Percentiles rank a stretch among this genome's conserved stretches.
Conservation (phyloP, 352 stramenopile genomes). For the Albugo laibachii region DNA sequence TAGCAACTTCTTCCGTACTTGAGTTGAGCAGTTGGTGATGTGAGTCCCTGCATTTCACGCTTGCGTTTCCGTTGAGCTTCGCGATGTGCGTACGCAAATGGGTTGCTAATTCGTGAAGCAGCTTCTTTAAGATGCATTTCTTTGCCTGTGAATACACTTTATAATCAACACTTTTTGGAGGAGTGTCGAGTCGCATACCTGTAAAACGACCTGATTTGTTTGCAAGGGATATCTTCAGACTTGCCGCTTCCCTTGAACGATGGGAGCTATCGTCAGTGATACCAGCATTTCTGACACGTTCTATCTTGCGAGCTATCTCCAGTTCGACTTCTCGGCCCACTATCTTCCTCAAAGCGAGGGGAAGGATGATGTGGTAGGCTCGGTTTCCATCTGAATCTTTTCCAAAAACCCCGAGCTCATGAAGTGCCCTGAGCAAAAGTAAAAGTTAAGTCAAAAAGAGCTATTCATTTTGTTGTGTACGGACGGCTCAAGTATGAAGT, state of each 20-base stretch:
- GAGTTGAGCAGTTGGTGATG: not conserved
- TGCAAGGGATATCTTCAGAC: not conserved
- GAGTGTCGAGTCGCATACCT: constrained; percentile 12
- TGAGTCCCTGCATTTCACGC: constrained; percentile 9
- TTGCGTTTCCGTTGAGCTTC: constrained; percentile 61
- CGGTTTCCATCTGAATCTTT: constrained; percentile 10
- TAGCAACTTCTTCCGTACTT: not conserved
- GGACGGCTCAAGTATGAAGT: constrained; percentile 42
- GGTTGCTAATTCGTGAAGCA: constrained; percentile 36
- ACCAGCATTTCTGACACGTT: constrained; percentile 4
- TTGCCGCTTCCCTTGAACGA: not conserved
- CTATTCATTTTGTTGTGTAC: constrained; percentile 6
- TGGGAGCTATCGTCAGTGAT: not conserved
- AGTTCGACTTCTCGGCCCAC: constrained; percentile 64
- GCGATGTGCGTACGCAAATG: constrained; percentile 62
- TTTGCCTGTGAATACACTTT: constrained; percentile 13
- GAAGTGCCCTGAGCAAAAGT: constrained; percentile 18
- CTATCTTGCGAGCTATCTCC: constrained; percentile 50
- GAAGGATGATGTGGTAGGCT: constrained; percentile 19
- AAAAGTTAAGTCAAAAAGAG: not conserved
- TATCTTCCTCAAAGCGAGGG: constrained; percentile 45
- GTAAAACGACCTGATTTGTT: constrained; percentile 1
- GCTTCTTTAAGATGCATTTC: constrained; percentile 37
- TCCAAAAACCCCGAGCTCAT: constrained; percentile 37
- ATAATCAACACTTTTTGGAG: constrained; percentile 11